These are phyloP conservation scores for Fusarium neocosmosporiellum DNA, from an alignment of 2,329 filamentous ascomycete species.

Conservation along the genomic window DNA sequence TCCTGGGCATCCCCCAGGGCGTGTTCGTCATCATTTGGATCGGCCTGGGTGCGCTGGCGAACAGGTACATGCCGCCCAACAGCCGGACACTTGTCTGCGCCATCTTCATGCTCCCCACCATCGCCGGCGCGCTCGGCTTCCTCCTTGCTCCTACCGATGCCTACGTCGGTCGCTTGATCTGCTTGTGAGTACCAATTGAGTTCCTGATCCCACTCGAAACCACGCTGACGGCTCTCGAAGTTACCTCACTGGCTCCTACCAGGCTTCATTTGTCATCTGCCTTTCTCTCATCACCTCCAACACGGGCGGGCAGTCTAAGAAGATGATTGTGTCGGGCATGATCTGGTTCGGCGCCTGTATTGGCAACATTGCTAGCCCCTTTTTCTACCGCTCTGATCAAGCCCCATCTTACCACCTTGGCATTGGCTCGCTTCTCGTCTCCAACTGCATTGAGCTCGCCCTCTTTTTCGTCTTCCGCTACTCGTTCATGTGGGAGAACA, in stretches of 20 bases:
- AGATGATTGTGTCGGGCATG: constrained; percentile 72
- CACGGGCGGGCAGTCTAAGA: constrained; percentile 68
- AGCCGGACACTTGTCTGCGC: constrained; percentile 64
- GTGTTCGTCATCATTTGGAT: constrained; percentile 53
- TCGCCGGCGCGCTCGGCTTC: constrained; percentile 68
- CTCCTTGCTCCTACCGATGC: constrained; percentile 62
- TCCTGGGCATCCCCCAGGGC: constrained; percentile 54
- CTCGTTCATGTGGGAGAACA: constrained; percentile 55
- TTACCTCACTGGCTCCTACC: constrained; percentile 52
- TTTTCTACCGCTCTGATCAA: constrained; percentile 70
- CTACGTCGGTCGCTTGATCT: constrained; percentile 65
- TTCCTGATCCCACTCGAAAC: background rate
- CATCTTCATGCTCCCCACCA: constrained; percentile 68
- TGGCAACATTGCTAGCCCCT: constrained; percentile 71
- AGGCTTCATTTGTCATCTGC: constrained; percentile 53
- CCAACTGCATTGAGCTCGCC: constrained; percentile 52
- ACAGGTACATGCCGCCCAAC: constrained; percentile 55
- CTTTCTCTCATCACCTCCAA: constrained; percentile 62
- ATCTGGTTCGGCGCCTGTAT: constrained; percentile 70
- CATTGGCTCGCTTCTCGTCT: constrained; percentile 55
- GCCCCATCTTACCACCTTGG: constrained; percentile 54
- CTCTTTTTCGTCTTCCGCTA: constrained; percentile 54
- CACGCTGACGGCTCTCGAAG: constrained; percentile 10
- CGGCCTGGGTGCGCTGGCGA: constrained; percentile 54
- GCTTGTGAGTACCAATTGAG: constrained; percentile 52